A percentile compares a stretch with the other conserved stretches of the same genome.
These are phyloP conservation scores for Pseudopyricularia javanii DNA, from an alignment of 2,329 filamentous ascomycete genomes.

Conservation along the genomic window DNA sequence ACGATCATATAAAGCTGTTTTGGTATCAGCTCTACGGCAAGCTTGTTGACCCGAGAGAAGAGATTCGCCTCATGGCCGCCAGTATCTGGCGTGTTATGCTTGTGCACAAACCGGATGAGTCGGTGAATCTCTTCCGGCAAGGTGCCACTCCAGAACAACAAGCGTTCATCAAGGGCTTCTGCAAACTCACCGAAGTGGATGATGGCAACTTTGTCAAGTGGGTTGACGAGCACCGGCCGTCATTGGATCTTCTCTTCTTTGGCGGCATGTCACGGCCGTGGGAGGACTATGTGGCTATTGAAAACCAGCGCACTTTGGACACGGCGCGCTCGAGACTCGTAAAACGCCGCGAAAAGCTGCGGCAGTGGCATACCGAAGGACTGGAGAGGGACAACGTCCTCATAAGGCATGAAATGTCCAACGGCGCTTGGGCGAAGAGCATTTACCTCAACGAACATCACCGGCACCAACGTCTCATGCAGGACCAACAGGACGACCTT, in stretches of 20 bases:
- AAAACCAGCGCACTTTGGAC: conserved; percentile 72
- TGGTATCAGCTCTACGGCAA: conserved; percentile 92
- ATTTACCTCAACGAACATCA: conserved; percentile 86
- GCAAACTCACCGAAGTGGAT: conserved; percentile 75
- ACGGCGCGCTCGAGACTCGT: conserved; percentile 56
- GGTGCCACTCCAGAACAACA: conserved; percentile 59
- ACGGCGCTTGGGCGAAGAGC: conserved; percentile 87
- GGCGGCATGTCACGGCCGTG: conserved; percentile 69
- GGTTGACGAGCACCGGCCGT: conserved; percentile 71
- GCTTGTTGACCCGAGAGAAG: conserved; percentile 56
- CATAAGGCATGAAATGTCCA: conserved; percentile 73
- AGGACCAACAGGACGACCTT: conserved; percentile 88
- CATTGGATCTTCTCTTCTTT: conserved; percentile 73
- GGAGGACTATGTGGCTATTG: conserved; percentile 74
- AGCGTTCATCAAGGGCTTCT: conserved; percentile 63
- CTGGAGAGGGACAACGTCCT: conserved; percentile 58
- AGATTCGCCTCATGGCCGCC: conserved; percentile 64
- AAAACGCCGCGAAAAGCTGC: conserved; percentile 73
- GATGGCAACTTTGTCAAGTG: conserved; percentile 79
- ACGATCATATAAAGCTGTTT: conserved; percentile 72
- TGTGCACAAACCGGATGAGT: conserved; percentile 84
- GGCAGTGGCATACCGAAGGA: conserved; percentile 64
- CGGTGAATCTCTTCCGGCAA: conserved; percentile 59
- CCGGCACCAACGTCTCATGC: conserved; percentile 77
- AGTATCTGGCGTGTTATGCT: conserved; percentile 85